phyloP scores from a whole-genome alignment of 306 rosid species.

The Rosa lucieae region DNA sequence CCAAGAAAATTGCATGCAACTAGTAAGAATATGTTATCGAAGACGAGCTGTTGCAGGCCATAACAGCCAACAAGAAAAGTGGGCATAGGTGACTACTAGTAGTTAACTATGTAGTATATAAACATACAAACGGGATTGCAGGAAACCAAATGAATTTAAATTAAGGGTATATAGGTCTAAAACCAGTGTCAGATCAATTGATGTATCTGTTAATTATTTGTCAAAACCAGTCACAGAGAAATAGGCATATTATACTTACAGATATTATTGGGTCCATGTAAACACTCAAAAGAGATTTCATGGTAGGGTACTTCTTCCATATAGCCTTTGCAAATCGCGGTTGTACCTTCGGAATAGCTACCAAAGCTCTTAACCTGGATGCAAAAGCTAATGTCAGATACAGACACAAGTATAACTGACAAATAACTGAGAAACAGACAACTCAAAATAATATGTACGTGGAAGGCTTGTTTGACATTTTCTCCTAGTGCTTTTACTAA shows the following conservation, averaged over 20 bases:
- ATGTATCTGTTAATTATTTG: not conserved
- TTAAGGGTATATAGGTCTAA: not conserved
- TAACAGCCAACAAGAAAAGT: not conserved
- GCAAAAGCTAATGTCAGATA: conserved; percentile 22
- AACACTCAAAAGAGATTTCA: conserved; percentile 58
- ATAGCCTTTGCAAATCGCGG: conserved; percentile 89
- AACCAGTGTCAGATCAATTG: not conserved
- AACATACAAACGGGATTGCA: not conserved
- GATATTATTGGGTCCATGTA: conserved; percentile 60
- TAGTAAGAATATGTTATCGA: not conserved
- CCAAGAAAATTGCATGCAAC: not conserved
- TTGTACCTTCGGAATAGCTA: conserved; percentile 87
- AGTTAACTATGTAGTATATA: not conserved
- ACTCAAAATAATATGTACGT: not conserved
- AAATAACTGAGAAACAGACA: not conserved
- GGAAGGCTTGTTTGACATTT: not conserved
- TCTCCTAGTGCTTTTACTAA: not conserved
- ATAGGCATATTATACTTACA: conserved; percentile 41
- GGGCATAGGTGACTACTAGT: not conserved
- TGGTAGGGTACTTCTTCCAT: conserved; percentile 80
- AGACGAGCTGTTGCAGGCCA: not conserved
- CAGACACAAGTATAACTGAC: not conserved
- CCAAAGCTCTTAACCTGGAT: conserved; percentile 84
- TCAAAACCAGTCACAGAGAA: conserved; percentile 17
- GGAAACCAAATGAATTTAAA: not conserved